A percentile compares a stretch with the other conserved stretches of the same genome.
Conservation (phyloP, 2,329 filamentous ascomycete genomes). For the Pseudonectria foliicola region DNA sequence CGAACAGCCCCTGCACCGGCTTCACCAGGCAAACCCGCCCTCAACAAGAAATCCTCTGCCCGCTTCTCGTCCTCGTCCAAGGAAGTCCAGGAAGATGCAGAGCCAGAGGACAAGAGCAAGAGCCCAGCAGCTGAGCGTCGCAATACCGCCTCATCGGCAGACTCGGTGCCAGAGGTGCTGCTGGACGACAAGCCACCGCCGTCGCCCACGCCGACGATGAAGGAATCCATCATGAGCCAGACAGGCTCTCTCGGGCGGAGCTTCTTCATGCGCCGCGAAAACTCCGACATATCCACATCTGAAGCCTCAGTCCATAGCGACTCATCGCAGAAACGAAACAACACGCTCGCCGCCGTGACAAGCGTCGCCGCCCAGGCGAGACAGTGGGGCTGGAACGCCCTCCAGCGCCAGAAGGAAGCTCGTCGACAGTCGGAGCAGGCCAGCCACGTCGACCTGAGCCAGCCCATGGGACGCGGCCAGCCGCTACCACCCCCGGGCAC, state of each 20-base stretch:
- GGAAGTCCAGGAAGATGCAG: slow-evolving; percentile 35
- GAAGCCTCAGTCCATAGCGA: slow-evolving; percentile 28
- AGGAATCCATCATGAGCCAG: slow-evolving; percentile 34
- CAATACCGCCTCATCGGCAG: slow-evolving; percentile 32
- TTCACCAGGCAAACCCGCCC: slow-evolving; percentile 23
- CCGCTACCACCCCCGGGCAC: slow-evolving; percentile 75
- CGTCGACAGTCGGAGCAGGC: slow-evolving; percentile 27
- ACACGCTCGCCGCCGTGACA: slow-evolving; percentile 45
- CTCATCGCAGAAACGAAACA: slow-evolving; percentile 35
- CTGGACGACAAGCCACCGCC: slow-evolving; percentile 19
- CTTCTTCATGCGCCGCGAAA: slow-evolving; percentile 34
- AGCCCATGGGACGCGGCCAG: slow-evolving; percentile 76
- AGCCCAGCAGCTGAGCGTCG: slow-evolving; percentile 25
- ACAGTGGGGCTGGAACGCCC: slow-evolving; percentile 53
- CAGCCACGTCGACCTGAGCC: slow-evolving; percentile 39
- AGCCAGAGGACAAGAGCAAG: slow-evolving; percentile 22
- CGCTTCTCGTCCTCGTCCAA: slow-evolving; percentile 44
- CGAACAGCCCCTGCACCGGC: slow-evolving; percentile 32
- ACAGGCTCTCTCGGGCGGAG: slow-evolving; percentile 31
- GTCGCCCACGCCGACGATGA: slow-evolving; percentile 27
- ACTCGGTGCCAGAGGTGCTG: slow-evolving; percentile 21
- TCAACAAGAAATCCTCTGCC: slow-evolving; percentile 29
- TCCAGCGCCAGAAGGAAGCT: slow-evolving; percentile 43
- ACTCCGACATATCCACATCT: slow-evolving; percentile 28
- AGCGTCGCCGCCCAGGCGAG: slow-evolving; percentile 49